Evolutionary conservation across 1,284 basidiomycete species (phyloP).

Genomic region (Ceratorhiza oryzae-sativae): DNA sequence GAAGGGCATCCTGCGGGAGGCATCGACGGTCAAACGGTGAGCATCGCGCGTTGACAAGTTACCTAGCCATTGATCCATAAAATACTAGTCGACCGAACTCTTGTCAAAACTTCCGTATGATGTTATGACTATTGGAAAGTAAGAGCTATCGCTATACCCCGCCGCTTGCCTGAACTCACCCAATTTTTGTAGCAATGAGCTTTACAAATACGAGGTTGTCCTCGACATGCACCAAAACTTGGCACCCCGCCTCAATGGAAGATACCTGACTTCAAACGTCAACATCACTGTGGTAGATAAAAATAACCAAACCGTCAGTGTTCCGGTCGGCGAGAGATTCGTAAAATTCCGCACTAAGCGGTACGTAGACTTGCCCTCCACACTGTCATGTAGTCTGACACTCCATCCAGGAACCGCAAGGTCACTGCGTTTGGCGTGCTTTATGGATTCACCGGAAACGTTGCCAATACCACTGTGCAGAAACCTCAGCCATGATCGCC

Average conservation of each 20-base stretch:
- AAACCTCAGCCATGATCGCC: conserved; percentile 74
- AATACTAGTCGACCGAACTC: conserved; percentile 67
- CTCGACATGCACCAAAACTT: conserved; percentile 83
- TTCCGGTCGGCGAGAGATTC: conserved; percentile 72
- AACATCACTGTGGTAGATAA: conserved; percentile 76
- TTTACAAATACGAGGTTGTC: conserved; percentile 80
- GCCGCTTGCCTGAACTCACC: background rate
- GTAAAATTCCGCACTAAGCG: conserved; percentile 77
- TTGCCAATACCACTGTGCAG: conserved; percentile 74
- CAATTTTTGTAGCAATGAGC: conserved; percentile 67
- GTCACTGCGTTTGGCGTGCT: conserved; percentile 85
- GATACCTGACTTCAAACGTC: conserved; percentile 83
- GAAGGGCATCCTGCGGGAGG: conserved; percentile 77
- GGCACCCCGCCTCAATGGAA: conserved; percentile 71
- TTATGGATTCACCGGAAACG: conserved; percentile 73
- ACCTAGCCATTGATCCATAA: background rate
- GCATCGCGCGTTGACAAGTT: conserved; percentile 40
- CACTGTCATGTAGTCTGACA: background rate
- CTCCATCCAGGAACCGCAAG: conserved; percentile 61
- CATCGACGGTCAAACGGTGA: conserved; percentile 73
- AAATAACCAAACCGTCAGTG: conserved; percentile 57
- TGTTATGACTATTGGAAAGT: conserved; percentile 85
- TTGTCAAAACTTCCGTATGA: conserved; percentile 82
- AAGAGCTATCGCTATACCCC: conserved; percentile 44
- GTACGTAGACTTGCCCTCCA: conserved; percentile 55